Evolutionary conservation across 495 filamentous ascomycete genomes (phyloP), one percentile per base, ranked within the genome.

Genomic region (Aspergillus indologenus): DNA sequence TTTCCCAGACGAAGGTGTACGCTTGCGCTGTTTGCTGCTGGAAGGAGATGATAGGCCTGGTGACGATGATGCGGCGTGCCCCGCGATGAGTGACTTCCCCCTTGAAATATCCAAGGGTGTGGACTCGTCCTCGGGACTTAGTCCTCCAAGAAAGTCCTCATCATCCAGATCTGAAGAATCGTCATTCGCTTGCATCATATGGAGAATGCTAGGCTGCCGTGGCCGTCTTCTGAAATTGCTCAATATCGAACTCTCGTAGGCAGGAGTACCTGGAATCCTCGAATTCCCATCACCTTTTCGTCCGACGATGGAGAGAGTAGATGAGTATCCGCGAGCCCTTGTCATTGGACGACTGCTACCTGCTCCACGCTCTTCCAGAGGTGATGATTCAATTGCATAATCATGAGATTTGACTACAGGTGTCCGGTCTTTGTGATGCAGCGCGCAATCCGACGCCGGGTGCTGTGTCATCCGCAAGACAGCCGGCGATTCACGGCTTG

Each of bases 161-260:
- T 80, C 77, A 43, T 79, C 73, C 3, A 79, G 59, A 44, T 81
- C 74, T 43, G 75, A 71, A 54, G 75, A 77, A 19, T 75, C 74
- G 54, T 82, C 78, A 43, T 81, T 77, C 1, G 71, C 67, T 51
- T 85, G 82, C 62, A 84, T 81, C 75, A 85, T 84, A 18, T 83
- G 81, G 15, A 90, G 71, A 55, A 90, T 82, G 67, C 87, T 90
- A 6, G 84, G 82, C 66, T 90, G 86, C 70, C 86, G 76, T 17
- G 85, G 77, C 57, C 87, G 75, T 40, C 83, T 75, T 58, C 81
- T 86, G 70, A 89, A 89, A 61, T 86, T 87, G 63, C 69, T 77
- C 54, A 78, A 45, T 44, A 86, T 69, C 6, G 83, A 85, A 24
- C 65, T 84, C 42, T 86, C 83, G 48, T 79, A 79, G 3, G 76